These are phyloP conservation scores for Pseudonectria foliicola DNA, from an alignment of 2,329 filamentous ascomycete genomes.

Conservation along the genomic window DNA sequence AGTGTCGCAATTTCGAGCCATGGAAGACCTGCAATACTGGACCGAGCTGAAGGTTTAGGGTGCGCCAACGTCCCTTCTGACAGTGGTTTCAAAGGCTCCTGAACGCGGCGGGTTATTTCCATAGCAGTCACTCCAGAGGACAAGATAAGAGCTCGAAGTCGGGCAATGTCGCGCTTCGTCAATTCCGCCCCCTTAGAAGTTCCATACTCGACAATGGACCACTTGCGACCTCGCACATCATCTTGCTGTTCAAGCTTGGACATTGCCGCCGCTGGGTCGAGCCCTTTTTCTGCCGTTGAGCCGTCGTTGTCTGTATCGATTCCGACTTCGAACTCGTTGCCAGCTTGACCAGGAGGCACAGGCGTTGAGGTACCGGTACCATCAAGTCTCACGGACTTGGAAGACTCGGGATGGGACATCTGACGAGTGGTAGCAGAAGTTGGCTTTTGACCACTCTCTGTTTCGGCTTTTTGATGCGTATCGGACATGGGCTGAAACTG, in stretches of 20 bases:
- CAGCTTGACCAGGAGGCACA: slow-evolving; percentile 23
- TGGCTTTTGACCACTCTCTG: slow-evolving; percentile 11
- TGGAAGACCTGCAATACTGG: slow-evolving; percentile 17
- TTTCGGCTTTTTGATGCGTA: slow-evolving; percentile 9
- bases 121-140: slow-evolving; percentile 85
- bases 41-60: slow-evolving; percentile 15
- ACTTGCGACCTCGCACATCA: slow-evolving; percentile 33
- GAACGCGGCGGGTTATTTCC: slow-evolving; percentile 64
- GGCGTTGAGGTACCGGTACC: slow-evolving; percentile 35
- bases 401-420: slow-evolving; percentile 39
- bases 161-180: slow-evolving; percentile 68
- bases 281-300: slow-evolving; percentile 28
- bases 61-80: slow-evolving; percentile 10
- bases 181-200: slow-evolving; percentile 33
- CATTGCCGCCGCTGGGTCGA: slow-evolving; percentile 26
- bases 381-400: slow-evolving; percentile 44
- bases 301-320: slow-evolving; percentile 26
- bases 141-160: slow-evolving; percentile 69
- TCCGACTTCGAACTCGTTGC: slow-evolving; percentile 15
- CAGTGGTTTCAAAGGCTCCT: slow-evolving; percentile 37
- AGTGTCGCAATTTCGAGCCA: slow-evolving; percentile 41
- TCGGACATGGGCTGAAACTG: slow-evolving; percentile 36
- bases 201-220: slow-evolving; percentile 43
- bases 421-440: slow-evolving; percentile 17
- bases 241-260: slow-evolving; percentile 17